Conservation (phyloP, 2,329 filamentous ascomycete genomes). For the Aspergillus hortae region DNA sequence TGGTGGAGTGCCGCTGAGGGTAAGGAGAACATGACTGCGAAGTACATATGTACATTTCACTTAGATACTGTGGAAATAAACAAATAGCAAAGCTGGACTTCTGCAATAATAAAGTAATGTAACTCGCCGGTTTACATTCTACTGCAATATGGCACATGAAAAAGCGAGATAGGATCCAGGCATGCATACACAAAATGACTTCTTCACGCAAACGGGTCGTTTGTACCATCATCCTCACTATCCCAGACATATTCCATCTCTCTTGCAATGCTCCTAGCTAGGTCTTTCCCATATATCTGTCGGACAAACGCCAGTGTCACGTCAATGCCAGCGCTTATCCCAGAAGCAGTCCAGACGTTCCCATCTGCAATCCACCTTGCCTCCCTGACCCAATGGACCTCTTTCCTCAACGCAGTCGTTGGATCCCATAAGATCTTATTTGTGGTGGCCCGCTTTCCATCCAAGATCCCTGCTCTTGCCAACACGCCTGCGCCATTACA, state of each 20-base stretch:
- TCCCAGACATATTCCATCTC: slow-evolving; percentile 7
- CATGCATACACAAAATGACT: too few species aligned
- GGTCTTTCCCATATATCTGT: neutral
- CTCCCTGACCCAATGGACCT: slow-evolving; percentile 57
- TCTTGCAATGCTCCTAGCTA: neutral
- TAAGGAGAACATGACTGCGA: neutral
- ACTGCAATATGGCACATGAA: too few species aligned
- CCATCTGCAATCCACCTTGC: slow-evolving; percentile 65
- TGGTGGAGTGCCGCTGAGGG: neutral
- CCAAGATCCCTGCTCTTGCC: slow-evolving; percentile 57
- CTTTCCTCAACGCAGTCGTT: slow-evolving; percentile 35
- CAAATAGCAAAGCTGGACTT: neutral
- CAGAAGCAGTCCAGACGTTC: slow-evolving; percentile 64
- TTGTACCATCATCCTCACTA: slow-evolving; percentile 1
- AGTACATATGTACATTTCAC: neutral
- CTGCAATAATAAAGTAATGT: too few species aligned
- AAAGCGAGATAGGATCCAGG: too few species aligned
- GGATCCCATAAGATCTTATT: slow-evolving; percentile 60
- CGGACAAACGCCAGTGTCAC: slow-evolving; percentile 47
- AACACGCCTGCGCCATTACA: slow-evolving; percentile 63
- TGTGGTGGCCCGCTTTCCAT: slow-evolving; percentile 60
- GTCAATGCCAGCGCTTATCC: slow-evolving; percentile 63
- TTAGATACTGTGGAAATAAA: neutral
- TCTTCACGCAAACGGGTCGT: slow-evolving; percentile 3
- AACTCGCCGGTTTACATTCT: too few species aligned